Evolutionary conservation across 148 eudicot species (phyloP), one percentile per base, ranked within the genome.

Genomic region (Vaccinium vitisidaea): DNA sequence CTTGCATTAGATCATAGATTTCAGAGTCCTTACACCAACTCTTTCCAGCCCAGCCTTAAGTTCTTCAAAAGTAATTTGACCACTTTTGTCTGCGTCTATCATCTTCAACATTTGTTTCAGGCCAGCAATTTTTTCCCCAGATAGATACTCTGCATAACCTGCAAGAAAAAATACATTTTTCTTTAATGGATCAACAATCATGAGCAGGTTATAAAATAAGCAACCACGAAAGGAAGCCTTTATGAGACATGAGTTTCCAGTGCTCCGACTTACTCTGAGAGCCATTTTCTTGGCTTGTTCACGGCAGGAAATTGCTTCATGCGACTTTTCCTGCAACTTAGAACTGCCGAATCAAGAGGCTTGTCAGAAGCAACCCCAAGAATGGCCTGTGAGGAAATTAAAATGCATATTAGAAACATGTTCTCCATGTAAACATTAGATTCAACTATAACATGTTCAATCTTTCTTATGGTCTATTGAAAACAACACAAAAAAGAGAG

Each of bases 121-220:
- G 74, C 98, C 98, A 36, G 97, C 98, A 80, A 95, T 95, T 88
- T 95, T 97, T 87, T 95, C 98, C 90, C 92, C 98, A n/a, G 97
- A 95, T 39, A 95, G 88, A 89, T 90, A 89, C 69, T 94, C 95
- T 6, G 98, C 98, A 95, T 95, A n/a, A 95, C 98, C 95, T 92
- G 84, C 61, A 71, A 86, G 73, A 63, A 8, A n/a, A 56, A 46
- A 77, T 56, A 25, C 32, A 67, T 25, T 67, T 25, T 82, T 73
- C 13, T 73, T 67, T 30, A 25, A 14, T 8, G 74, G 21, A 86
- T 21, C 49, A 46, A 19, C 46, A 67, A 56, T 32, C 63, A 46
- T 21, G 8, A 63, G 13, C 4, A 58, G n/a, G 16, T 80, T 19
- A 30, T 61, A n/a, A 69, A 61, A 65, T 48, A 43, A 16, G 32